Conservation (phyloP, 2,329 filamentous ascomycete species). For the Botrytis sinoallii region DNA sequence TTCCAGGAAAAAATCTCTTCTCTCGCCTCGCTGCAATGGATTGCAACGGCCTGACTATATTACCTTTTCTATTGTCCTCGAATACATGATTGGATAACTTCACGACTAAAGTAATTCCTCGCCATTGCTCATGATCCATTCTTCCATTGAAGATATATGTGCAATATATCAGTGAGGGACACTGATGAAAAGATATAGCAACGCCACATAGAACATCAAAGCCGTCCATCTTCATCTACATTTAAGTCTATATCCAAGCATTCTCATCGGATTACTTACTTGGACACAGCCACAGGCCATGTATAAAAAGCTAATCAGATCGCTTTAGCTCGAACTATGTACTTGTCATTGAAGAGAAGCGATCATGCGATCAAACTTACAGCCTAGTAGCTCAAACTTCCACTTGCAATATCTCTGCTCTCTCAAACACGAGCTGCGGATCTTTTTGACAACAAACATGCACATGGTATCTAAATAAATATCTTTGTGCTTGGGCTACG, state of each 20-base stretch:
- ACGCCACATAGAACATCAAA: neutral
- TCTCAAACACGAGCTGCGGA: neutral
- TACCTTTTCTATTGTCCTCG: fast-evolving
- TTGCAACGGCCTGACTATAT: too few species aligned
- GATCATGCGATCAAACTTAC: neutral
- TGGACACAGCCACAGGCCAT: neutral
- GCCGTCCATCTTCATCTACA: neutral
- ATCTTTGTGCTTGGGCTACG: too few species aligned
- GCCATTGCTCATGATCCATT: neutral
- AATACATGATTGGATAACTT: neutral
- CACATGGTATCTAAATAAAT: too few species aligned
- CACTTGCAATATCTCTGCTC: neutral
- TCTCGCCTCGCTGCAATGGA: neutral
- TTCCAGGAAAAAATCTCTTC: neutral
- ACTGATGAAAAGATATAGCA: neutral
- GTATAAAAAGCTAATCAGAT: neutral
- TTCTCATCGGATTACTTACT: neutral
- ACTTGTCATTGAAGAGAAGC: neutral
- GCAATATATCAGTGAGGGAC: neutral
- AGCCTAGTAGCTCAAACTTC: neutral
- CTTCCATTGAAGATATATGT: neutral
- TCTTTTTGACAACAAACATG: too few species aligned
- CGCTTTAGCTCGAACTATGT: neutral
- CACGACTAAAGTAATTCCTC: neutral
- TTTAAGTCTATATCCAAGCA: neutral